Percentiles rank a stretch among this genome's conserved stretches.
Conservation (phyloP, 192 early-diverging fungal species). For the Coemansia sp. region DNA sequence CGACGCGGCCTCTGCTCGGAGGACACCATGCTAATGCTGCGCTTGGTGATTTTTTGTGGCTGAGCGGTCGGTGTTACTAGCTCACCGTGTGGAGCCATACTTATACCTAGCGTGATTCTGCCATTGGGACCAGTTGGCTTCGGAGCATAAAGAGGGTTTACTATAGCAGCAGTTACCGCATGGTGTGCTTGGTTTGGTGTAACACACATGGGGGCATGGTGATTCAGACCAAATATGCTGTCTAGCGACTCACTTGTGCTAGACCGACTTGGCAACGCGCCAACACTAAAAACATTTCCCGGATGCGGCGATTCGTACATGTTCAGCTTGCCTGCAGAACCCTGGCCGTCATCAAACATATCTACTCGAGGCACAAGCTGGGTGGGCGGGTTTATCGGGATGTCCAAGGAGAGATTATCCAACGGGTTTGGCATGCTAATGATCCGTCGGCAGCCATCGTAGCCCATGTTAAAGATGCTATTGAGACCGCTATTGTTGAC, state of each 20-base stretch:
- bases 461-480: constrained; percentile 32
- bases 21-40: constrained; percentile 3
- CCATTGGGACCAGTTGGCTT: background rate
- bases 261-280: too few species aligned
- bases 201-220: too few species aligned
- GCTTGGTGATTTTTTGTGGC: background rate
- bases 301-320: background rate
- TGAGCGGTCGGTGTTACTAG: background rate
- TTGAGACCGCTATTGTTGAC: background rate
- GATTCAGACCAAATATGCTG: too few species aligned
- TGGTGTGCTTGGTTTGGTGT: background rate
- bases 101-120: background rate
- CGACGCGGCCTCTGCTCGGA: background rate
- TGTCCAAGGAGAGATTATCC: constrained; percentile 42
- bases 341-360: constrained; percentile 1
- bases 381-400: constrained; percentile 37
- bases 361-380: constrained; percentile 11
- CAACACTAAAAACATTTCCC: background rate
- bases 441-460: constrained; percentile 34
- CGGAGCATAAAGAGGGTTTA: too few species aligned
- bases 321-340: background rate
- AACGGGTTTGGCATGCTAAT: constrained; percentile 53
- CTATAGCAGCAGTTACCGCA: too few species aligned
- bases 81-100: background rate
- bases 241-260: too few species aligned